Evolutionary conservation across 2,329 filamentous ascomycete genomes (phyloP), one percentile per base, ranked within the genome.

Genomic region (Venturia oleaginea): DNA sequence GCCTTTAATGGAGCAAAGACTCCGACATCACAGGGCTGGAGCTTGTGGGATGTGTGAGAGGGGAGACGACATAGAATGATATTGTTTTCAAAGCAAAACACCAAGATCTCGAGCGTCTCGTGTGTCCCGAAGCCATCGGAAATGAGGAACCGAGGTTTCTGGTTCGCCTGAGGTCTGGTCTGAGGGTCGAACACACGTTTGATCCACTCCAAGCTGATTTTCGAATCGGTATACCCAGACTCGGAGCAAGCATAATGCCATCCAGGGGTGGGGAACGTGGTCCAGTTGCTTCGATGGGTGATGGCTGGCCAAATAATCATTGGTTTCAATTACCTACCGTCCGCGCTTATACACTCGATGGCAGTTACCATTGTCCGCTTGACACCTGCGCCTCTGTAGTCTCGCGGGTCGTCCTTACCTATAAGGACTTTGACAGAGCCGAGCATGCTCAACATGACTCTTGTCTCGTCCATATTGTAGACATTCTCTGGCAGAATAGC

Each of bases 61-160:
- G n/a, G n/a, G n/a, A n/a, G n/a, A n/a, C n/a, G n/a, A n/a, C n/a
- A n/a, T n/a, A n/a, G n/a, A n/a, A n/a, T n/a, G n/a, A n/a, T n/a
- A 19, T 64, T 72, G 60, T 75, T 72, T 59, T 71, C 65, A 57
- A 72, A 71, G 65, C 69, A 74, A 63, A 70, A 71, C 66, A 71
- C 69, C 61, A 70, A 60, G 59, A 74, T 67, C 34, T 76, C 69
- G 32, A 74, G 70, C 8, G 71, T 72, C 65, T 77, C 69, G 61
- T 77, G 71, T n/a, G 71, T 74, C 5, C 42, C 19, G 62, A 75
- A 73, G 51, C 72, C 67, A 59, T 75, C 68, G 24, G 64, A 70
- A 24, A 74, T 72, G 54, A 74, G 67, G 6, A 73, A 57, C 11
- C 70, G 70, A 64, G 67, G 71, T 64, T 67, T 69, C 22, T 66